Evolutionary conservation across 805 yeast species (phyloP), one percentile per base, ranked within the genome.

Genomic region (Schwanniomyces polymorphus): DNA sequence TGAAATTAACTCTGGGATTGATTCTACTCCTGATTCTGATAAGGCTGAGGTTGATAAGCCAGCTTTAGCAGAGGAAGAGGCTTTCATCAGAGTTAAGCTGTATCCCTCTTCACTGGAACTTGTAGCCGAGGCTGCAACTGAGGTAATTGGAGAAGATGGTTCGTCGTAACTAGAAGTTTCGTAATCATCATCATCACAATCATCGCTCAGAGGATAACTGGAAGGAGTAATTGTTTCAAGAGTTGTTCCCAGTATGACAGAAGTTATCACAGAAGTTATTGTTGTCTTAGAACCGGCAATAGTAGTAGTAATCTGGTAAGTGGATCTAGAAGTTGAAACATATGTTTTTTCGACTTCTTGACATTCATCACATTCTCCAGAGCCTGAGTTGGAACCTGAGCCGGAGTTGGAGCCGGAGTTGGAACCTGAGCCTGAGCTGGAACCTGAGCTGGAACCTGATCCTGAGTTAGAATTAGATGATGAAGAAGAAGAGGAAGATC

Each of bases 401-500:
- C 6, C 12, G 14, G 33, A 28, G 12, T 27, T 27, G 7, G 16
- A 6, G 6, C 14, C 12, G 3, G 33, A 28, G 14, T 12, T 14
- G 14, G 16, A 12, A n/a, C 31, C 12, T n/a, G 34, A 31, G 17
- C 7, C 17, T 6, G 18, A 14, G 34, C 34, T 31, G 9, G 34
- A 31, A n/a, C 34, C 34, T 14, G 8, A 5, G 18, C 46, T 47
- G 16, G 43, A 57, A 16, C n/a, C n/a, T n/a, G 42, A 49, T 5
- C 52, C 57, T n/a, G n/a, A n/a, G n/a, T n/a, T n/a, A n/a, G n/a
- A n/a, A n/a, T n/a, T n/a, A n/a, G n/a, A n/a, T n/a, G n/a, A n/a
- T 38, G 54, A 53, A n/a, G 18, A 14, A 21, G 51, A 52, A 7
- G 45, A 26, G 6, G 56, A 43, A 37, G 55, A 53, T 34, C 51